Evolutionary conservation across 2,329 filamentous ascomycete genomes (phyloP), one percentile per base, ranked within the genome.

Genomic region (Dactylellina parvicollis): DNA sequence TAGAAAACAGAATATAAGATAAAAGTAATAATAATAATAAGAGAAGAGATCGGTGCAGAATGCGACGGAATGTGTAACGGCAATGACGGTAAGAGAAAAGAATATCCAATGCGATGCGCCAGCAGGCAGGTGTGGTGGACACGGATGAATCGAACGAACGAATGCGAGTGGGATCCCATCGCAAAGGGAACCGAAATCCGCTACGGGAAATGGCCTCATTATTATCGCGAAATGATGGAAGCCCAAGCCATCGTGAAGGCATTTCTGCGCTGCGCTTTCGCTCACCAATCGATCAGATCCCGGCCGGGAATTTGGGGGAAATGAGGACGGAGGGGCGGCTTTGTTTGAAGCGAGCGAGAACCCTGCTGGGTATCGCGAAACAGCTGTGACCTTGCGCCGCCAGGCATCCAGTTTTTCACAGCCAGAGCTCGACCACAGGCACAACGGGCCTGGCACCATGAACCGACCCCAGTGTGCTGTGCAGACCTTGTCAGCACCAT

Each of bases 321-420:
- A 72, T 72, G 66, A 72, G 59, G 50, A 60, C 55, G 54, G 66
- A 55, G 54, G 64, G 47, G 67, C 59, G 67, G 57, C 57, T 72
- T 72, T 65, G 67, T 72, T 72, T 72, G 67, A 69, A 72, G 59
- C 67, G 67, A 72, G 60, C 60, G 32, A 24, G 52, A 72, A 72
- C 59, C 67, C 67, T 64, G 67, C 49, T 36, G 14, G 16, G 40
- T 50, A 65, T 72, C 67, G 60, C 67, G 59, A 56, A 64, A 64
- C 46, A 54, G 4, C 38, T 8, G 5, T 30, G n/a, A 3, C 14
- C 49, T 16, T 4, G n/a, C n/a, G n/a, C n/a, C n/a, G 36, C 60
- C 47, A 65, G 60, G 60, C 60, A 65, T 32, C 60, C 60, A 55
- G 5, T 32, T 28, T 16, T 47, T 9, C 38, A n/a, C 38, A 4